Conservation (phyloP, 805 yeast species). For the Ogataea allantospora region DNA sequence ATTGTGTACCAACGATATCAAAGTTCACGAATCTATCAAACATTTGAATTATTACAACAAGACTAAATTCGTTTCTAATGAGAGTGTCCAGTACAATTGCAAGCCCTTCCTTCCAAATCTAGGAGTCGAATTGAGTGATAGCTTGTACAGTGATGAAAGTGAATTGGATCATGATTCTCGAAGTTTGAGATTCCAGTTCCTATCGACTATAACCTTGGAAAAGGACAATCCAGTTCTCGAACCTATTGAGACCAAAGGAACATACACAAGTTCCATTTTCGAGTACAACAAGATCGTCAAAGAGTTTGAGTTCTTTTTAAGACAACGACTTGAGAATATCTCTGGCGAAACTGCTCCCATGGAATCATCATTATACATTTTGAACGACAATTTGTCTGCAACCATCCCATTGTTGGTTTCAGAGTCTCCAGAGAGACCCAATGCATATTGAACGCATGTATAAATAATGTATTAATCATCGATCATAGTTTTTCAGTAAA, state of each 20-base stretch:
- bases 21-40: conserved; percentile 16
- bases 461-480: background rate
- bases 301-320: conserved; percentile 45
- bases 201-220: conserved; percentile 3
- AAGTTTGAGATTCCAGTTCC: conserved; percentile 13
- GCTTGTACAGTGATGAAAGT: conserved; percentile 3
- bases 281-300: conserved; percentile 49
- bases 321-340: conserved; percentile 7
- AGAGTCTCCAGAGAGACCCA: conserved; percentile 32
- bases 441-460: conserved; percentile 18
- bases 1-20: conserved; percentile 26
- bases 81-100: conserved; percentile 8
- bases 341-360: conserved; percentile 5
- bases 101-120: conserved; percentile 26
- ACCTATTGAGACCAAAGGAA: background rate
- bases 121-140: conserved; percentile 4
- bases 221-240: conserved; percentile 9
- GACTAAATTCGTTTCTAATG: conserved; percentile 11
- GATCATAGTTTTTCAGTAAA: conserved; percentile 2
- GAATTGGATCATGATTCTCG: conserved; percentile 2
- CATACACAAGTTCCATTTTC: conserved; percentile 38
- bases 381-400: conserved; percentile 16
- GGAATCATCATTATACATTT: conserved; percentile 4
- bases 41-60: conserved; percentile 19
- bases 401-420: conserved; percentile 35